Evolutionary conservation across 2,329 filamentous ascomycete genomes (phyloP).

Genomic region (Colletotrichum higginsianum): DNA sequence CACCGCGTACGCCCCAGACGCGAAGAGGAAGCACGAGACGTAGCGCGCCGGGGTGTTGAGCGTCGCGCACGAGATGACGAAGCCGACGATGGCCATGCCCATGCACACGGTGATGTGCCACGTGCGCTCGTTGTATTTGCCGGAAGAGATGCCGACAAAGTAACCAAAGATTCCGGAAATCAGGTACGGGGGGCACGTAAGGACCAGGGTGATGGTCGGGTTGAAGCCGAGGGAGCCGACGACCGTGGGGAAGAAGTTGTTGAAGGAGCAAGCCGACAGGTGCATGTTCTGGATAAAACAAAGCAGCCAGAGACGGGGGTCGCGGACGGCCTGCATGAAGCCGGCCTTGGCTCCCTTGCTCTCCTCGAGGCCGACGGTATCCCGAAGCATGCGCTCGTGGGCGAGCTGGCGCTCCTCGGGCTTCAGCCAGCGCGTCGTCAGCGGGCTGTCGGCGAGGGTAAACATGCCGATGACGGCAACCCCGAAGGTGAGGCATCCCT

Average conservation of each 20-base stretch:
- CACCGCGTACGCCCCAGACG: constrained; percentile 54
- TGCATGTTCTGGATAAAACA: constrained; percentile 50
- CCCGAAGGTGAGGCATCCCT: constrained; percentile 49
- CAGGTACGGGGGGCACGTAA: constrained; percentile 64
- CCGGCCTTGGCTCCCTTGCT: constrained; percentile 56
- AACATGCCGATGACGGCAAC: constrained; percentile 51
- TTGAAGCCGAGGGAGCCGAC: constrained; percentile 52
- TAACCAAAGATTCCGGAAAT: constrained; percentile 60
- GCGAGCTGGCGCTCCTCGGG: constrained; percentile 58
- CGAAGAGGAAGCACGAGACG: constrained; percentile 53
- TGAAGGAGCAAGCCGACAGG: constrained; percentile 47
- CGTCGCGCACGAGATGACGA: constrained; percentile 51
- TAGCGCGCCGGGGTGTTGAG: constrained; percentile 52
- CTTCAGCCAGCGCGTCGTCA: constrained; percentile 54
- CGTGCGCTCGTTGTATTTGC: constrained; percentile 58
- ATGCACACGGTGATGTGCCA: constrained; percentile 58
- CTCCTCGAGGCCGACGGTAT: constrained; percentile 50
- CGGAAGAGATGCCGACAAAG: constrained; percentile 59
- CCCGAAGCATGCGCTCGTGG: constrained; percentile 54
- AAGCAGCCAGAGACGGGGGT: constrained; percentile 49
- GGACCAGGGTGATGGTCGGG: constrained; percentile 58
- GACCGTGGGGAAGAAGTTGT: constrained; percentile 51
- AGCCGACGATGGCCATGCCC: constrained; percentile 56
- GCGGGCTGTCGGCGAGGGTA: constrained; percentile 55
- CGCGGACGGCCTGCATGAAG: constrained; percentile 47